Base-by-base conservation (phyloP, 768 basidiomycete genomes). In the Lentinus tigrinus region DNA sequence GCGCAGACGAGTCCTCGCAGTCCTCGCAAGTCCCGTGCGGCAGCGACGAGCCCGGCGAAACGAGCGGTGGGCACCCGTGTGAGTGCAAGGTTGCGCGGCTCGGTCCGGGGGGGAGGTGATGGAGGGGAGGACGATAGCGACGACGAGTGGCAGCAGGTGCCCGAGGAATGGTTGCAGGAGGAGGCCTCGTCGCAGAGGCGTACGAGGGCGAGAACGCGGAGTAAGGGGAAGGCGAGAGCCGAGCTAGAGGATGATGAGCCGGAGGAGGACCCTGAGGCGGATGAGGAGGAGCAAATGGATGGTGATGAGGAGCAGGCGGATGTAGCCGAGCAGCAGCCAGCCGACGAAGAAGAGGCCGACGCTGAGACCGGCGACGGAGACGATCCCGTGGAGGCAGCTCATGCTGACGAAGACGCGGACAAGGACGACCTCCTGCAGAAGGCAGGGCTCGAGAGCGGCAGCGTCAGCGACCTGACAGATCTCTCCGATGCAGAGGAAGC, bases 141-240 rank as follows among this genome's bases (percentile, higher is more conserved):
- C 11, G 75, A 77, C 3, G 87, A 83, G 63, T 93, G 91, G 92
- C 89, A 93, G 71, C 77, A 82, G 55, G 80, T 93, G 24, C 92
- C 91, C 0, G 80, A 85, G 9, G 90, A 90, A 65, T 93, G 90
- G 91, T 66, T 88, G 57, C 67, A 67, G 19, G 72, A 71, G 14
- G 31, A 43, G 13, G 51, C 47, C 11, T 23, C 58, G 34, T 14
- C 50, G 4, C 28, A n/a, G 27, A 37, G 59, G 11, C 51, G 61
- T 21, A 52, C 24, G 11, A 55, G 49, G 40, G 43, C 58, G 1
- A 37, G 57, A 4, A 51, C 43, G 5, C 65, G 64, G 21, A 64
- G 53, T 44, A 67, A 47, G 51, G 54, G 52, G 42, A 67, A 67
- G 61, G 63, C 57, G 51, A 50, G 63, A 64, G 47, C 55, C 3